phyloP scores from a whole-genome alignment of 2,329 filamentous ascomycete genomes.

The Eutypella sp. region DNA sequence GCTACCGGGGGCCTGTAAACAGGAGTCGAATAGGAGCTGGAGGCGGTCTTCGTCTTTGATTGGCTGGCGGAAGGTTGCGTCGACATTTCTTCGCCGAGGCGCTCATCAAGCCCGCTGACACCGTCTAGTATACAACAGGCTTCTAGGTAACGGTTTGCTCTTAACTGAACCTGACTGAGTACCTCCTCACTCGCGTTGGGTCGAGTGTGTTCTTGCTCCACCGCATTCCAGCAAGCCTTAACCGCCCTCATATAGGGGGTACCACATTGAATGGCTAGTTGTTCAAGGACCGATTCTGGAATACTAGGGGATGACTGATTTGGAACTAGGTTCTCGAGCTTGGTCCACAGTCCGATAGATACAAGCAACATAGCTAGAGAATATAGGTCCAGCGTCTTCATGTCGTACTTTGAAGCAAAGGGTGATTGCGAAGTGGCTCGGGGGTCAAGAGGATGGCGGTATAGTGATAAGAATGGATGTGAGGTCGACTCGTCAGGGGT shows the following conservation, averaged over 20 bases:
- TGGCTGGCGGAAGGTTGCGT: constrained; percentile 11
- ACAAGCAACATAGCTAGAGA: constrained; percentile 68
- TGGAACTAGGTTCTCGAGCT: constrained; percentile 50
- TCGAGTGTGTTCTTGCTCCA: constrained; percentile 55
- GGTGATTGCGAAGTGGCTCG: constrained; percentile 44
- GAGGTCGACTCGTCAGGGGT: constrained; percentile 25
- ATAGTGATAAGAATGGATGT: constrained; percentile 36
- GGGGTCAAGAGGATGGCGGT: constrained; percentile 64
- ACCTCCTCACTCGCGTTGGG: constrained; percentile 44
- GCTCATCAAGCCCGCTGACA: constrained; percentile 51
- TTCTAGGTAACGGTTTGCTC: constrained; percentile 54
- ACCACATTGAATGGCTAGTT: constrained; percentile 63
- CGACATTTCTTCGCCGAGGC: constrained; percentile 40
- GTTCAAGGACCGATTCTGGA: constrained; percentile 55
- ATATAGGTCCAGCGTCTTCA: constrained; percentile 63
- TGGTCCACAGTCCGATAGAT: constrained; percentile 72
- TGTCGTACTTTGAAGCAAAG: constrained; percentile 45
- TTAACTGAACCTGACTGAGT: constrained; percentile 48
- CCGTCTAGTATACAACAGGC: constrained; percentile 59
- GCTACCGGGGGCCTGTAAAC: constrained; percentile 6
- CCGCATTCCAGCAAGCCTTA: constrained; percentile 65
- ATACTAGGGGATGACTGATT: constrained; percentile 46
- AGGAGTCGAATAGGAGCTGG: constrained; percentile 12
- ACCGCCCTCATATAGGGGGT: constrained; percentile 72
- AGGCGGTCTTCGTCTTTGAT: constrained; percentile 3